Conservation (phyloP, 2,329 filamentous ascomycete genomes). For the Colletotrichum tropicicola region DNA sequence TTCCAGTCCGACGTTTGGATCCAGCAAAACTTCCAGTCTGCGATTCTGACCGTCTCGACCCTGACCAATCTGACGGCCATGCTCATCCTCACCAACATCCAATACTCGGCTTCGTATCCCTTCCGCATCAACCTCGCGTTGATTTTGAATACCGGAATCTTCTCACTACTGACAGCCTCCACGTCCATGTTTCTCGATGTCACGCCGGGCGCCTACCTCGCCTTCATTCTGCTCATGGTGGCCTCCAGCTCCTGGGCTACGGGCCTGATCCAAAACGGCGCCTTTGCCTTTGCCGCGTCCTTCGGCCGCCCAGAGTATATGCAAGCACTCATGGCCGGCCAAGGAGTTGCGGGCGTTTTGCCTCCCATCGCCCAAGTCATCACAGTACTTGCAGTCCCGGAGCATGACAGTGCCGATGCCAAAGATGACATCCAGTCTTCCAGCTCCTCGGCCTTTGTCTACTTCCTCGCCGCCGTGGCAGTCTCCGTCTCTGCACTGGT, state of each 20-base stretch:
- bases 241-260: constrained; percentile 81
- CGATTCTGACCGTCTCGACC: constrained; percentile 87
- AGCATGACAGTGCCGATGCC: constrained; percentile 33
- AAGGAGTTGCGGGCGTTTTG: constrained; percentile 90
- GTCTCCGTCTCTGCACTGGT: constrained; percentile 77
- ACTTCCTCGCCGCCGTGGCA: constrained; percentile 87
- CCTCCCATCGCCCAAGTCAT: constrained; percentile 88
- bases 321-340: constrained; percentile 95
- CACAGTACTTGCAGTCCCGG: constrained; percentile 75
- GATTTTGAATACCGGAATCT: constrained; percentile 78
- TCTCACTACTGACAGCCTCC: constrained; percentile 81
- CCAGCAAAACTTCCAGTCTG: constrained; percentile 84
- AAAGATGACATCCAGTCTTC: constrained; percentile 39
- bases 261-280: constrained; percentile 90
- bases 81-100: constrained; percentile 80
- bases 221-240: constrained; percentile 84
- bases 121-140: constrained; percentile 84
- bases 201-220: constrained; percentile 75
- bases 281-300: constrained; percentile 89
- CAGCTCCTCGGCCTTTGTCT: constrained; percentile 82
- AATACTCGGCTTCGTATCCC: constrained; percentile 86
- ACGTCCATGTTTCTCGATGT: constrained; percentile 74
- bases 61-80: constrained; percentile 82
- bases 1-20: constrained; percentile 78
- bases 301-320: constrained; percentile 91